These are phyloP conservation scores for Metarhizium rileyi DNA, from an alignment of 2,329 filamentous ascomycete species.

Conservation along the genomic window DNA sequence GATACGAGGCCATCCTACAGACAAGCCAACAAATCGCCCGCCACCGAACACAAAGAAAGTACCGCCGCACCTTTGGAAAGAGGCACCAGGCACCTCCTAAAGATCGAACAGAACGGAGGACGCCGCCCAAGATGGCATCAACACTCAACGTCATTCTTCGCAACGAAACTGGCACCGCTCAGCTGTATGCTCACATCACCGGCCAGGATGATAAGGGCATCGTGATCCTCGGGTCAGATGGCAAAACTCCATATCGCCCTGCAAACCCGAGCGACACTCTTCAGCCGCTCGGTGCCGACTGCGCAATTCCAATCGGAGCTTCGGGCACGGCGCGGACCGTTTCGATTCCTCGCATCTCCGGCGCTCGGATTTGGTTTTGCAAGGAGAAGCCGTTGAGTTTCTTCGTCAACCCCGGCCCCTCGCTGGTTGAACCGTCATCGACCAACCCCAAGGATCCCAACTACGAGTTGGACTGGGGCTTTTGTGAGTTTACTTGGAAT, in stretches of 20 bases:
- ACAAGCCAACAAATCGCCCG: background rate
- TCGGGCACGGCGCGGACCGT: slow-evolving; percentile 50
- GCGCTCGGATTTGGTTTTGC: slow-evolving; percentile 64
- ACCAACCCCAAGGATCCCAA: slow-evolving; percentile 57
- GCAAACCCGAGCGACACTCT: slow-evolving; percentile 42
- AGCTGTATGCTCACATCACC: slow-evolving; percentile 58
- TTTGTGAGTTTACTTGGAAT: slow-evolving; percentile 63
- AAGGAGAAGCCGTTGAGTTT: slow-evolving; percentile 53
- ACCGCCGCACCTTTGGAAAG: background rate
- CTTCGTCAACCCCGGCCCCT: slow-evolving; percentile 60
- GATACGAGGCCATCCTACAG: too few species aligned
- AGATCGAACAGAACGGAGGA: background rate
- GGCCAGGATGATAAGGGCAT: slow-evolving; percentile 49
- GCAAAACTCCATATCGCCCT: slow-evolving; percentile 56
- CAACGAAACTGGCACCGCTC: slow-evolving; percentile 54
- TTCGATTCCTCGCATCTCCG: slow-evolving; percentile 59
- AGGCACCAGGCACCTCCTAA: background rate
- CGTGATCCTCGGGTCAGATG: slow-evolving; percentile 56
- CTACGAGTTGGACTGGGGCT: slow-evolving; percentile 52
- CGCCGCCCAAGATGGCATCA: slow-evolving; percentile 8
- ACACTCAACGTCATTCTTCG: slow-evolving; percentile 48
- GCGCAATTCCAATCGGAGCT: slow-evolving; percentile 53
- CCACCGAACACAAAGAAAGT: too few species aligned
- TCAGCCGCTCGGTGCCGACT: slow-evolving; percentile 43
- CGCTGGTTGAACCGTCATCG: slow-evolving; percentile 64